phyloP scores from a whole-genome alignment of 1,284 basidiomycete genomes.

The Pseudozyma pruni region DNA sequence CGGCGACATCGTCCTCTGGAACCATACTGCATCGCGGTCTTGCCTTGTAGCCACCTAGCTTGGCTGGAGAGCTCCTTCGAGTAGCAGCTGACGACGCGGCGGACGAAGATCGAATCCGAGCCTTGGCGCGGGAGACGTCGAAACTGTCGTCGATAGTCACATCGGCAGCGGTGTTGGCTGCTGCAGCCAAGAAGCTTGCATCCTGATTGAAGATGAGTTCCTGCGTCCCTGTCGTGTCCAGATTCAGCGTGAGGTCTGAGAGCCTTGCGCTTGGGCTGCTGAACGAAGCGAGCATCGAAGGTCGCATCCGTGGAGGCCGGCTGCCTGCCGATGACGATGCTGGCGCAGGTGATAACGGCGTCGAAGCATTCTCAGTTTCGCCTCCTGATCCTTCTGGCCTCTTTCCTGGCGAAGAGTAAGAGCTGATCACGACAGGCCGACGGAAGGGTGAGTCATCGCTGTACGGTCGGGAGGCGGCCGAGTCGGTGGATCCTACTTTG shows the following conservation, averaged over 20 bases:
- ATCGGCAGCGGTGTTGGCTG: constrained; percentile 32
- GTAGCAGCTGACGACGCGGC: background rate
- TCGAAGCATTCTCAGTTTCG: constrained; percentile 14
- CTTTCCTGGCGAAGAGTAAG: constrained; percentile 19
- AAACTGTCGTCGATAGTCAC: constrained; percentile 48
- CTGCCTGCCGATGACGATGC: constrained; percentile 5
- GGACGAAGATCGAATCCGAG: constrained; percentile 13
- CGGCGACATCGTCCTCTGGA: constrained; percentile 18
- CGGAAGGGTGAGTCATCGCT: constrained; percentile 27
- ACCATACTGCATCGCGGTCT: constrained; percentile 38
- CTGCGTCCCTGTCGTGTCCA: constrained; percentile 31
- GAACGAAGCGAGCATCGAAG: constrained; percentile 14
- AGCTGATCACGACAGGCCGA: constrained; percentile 25
- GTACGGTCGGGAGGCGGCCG: constrained; percentile 14
- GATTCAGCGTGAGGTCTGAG: constrained; percentile 28
- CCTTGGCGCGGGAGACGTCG: constrained; percentile 35
- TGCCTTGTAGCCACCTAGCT: constrained; percentile 10
- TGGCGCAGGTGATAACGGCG: constrained; percentile 18
- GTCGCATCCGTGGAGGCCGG: constrained; percentile 12
- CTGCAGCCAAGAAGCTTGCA: constrained; percentile 33
- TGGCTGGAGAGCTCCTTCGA: constrained; percentile 24
- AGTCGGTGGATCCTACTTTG: constrained; percentile 27
- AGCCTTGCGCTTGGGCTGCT: constrained; percentile 30
- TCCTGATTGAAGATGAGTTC: constrained; percentile 33
- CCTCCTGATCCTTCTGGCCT: background rate